Base-by-base conservation (phyloP, 768 basidiomycete genomes). In the Dioszegia hungarica region DNA sequence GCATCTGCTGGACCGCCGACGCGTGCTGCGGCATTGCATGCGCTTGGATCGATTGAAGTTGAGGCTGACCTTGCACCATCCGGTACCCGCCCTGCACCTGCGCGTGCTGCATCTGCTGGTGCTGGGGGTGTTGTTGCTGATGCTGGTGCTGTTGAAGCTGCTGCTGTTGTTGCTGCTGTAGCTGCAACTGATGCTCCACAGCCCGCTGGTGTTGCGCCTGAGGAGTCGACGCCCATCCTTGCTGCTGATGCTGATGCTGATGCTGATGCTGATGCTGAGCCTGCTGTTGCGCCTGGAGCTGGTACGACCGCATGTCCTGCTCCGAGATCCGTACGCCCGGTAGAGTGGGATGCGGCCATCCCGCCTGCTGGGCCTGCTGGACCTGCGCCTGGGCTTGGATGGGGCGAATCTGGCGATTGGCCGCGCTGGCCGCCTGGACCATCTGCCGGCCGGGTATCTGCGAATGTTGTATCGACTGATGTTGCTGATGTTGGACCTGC, bases 231-330 rank as follows among this genome's bases (percentile, higher is more conserved):
- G 31, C 14, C 6, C 31, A 14, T 33, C 31, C 8, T 3, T 12
- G 11, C 20, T 40, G 44, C 22, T 46, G 22, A 17, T 48, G 46
- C 33, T 48, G 46, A 28, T 48, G 46, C 49, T 51, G 49, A 8
- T 36, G 49, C 14, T 38, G 49, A 6, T 36, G 25, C 24, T 38
- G 34, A 24, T 19, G 29, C 2, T 51, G 19, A 51, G 34, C 34
- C 19, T 34, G 33, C 19, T 51, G 46, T 17, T 48, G 46, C 2
- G 12, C 14, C 9, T 48, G 46, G 25, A 37, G 49, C 38, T 51
- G 34, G 34, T 14, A 20, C 33, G 19, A 27, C 11, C n/a, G 34
- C 22, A 17, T n/a, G 15, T 51, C 33, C 31, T 56, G 44, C 8
- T 37, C 54, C 19, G 41, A 10, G 10, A 49, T 49, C 33, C 47